Base-by-base conservation (phyloP, 148 eudicot genomes). In the Mesembryanthemum crystallinum region DNA sequence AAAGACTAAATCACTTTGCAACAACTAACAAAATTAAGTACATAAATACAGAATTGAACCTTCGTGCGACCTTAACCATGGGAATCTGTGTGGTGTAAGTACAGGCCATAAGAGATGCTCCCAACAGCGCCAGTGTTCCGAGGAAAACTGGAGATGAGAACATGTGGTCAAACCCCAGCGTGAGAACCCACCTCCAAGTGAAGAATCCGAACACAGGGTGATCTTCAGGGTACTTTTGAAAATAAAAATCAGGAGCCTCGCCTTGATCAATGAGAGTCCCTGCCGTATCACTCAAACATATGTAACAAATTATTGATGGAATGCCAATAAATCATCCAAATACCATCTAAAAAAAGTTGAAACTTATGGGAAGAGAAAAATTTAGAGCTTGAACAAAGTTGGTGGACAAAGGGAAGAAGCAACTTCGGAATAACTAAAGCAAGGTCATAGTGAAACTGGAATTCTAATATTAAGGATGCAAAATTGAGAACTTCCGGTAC, bases 51-150 rank as follows among this genome's bases (percentile, higher is more conserved):
- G 78, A 74, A 68, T 29, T 75, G 72, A 76, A 94, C 99, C 99
- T 95, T 87, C 90, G 84, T 77, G 99, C 99, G 84, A 92, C 97
- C 90, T 92, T 95, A 78, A 92, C 91, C 77, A 89, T 45, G 68
- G 99, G 99, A 64, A 95, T 90, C 79, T 95, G 99, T 9, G 99
- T 95, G 29, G 99, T 95, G 69, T 88, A 95, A 20, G 99, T 95
- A 81, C 99, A 95, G 35, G 99, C 99, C 91, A 92, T 94, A 32
- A 94, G 91, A 39, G 98, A 94, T 47, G 87, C 92, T 58, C 87
- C 98, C 74, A 95, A 64, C 29, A 95, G 94, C 73, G 52, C 78
- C 76, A 92, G 64, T 10, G 86, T 58, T 67, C 90, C 90, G 32
- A 95, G 91, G 81, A 95, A 95, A 74, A 89, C 69, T 25, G 99